Evolutionary conservation across 2,329 filamentous ascomycete species (phyloP), one percentile per base, ranked within the genome.

Genomic region (Pyrenophora tritici-repentis): DNA sequence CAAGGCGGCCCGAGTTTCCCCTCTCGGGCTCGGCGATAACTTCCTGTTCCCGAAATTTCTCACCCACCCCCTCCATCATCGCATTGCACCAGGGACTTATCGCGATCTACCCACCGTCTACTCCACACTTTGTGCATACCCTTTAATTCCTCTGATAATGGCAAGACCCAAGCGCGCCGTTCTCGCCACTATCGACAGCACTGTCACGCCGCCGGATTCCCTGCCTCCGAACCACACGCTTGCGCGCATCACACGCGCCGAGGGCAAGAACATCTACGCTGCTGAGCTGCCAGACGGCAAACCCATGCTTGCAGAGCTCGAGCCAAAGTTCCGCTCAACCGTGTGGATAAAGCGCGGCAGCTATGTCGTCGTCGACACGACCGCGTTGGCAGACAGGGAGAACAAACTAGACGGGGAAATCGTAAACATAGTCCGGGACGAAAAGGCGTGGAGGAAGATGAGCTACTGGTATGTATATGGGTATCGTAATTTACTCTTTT

Each of bases 341-440:
- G 90, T 97, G 58, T 97, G 91, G 90, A 89, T 97, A 72, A 92
- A 89, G 74, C 86, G 91, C 14, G 89, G 91, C 24, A 90, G 91
- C 0, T 97, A 87, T 73, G 91, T 97, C 24, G 76, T 97, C 9
- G 82, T 96, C 12, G 89, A 97, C 60, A 87, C 84, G 18, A 80
- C 81, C 24, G 79, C 83, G 2, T 79, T 86, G 32, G 84, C 86
- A 22, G 84, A 82, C 18, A 77, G 86, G 43, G 86, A 88, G 37
- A 91, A 91, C 65, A 91, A 91, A 72, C 83, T 96, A 10, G 82
- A 84, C 44, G 94, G 93, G 12, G 90, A 96, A 73, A 97, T 99
- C 65, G 81, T 96, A 61, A 97, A 97, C 68, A 85, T 97, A 31
- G 91, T 97, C 32, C 82, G 90, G 32, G 91, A 97, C 67, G 92